phyloP scores from a whole-genome alignment of 1,284 basidiomycete genomes.

The Ustilago sp. region DNA sequence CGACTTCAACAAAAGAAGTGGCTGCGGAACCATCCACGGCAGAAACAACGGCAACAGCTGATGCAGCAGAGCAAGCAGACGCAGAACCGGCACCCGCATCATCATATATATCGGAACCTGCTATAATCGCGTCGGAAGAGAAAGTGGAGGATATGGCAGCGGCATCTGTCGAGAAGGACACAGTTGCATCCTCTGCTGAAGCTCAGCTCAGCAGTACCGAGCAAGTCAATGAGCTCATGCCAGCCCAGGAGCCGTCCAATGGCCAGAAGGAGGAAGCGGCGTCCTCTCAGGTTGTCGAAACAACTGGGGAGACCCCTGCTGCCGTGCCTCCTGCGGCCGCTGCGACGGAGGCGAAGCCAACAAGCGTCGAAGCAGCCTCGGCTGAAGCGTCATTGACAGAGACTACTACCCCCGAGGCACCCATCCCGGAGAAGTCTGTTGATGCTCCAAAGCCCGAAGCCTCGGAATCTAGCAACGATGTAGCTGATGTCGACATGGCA shows the following conservation, averaged over 20 bases:
- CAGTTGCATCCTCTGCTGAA: background rate
- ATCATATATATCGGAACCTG: background rate
- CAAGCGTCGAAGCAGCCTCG: background rate
- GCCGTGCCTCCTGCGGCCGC: background rate
- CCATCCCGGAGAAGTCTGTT: background rate
- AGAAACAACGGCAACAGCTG: background rate
- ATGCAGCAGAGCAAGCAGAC: slow-evolving; percentile 3
- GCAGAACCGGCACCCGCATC: background rate
- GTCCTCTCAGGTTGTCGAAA: background rate
- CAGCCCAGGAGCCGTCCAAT: background rate
- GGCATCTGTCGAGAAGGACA: background rate
- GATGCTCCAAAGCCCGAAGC: background rate
- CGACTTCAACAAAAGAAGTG: background rate
- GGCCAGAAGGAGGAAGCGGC: background rate
- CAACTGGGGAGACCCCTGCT: background rate
- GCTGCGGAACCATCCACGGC: background rate
- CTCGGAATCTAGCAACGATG: background rate
- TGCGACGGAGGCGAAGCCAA: background rate
- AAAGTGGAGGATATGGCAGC: background rate
- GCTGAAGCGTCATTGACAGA: background rate
- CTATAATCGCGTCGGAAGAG: background rate
- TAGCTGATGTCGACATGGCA: slow-evolving; percentile 25
- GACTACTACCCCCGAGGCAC: background rate
- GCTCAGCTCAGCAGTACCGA: background rate
- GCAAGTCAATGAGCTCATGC: background rate